Evolutionary conservation across 257 asterid species (phyloP).

Genomic region (Solanum tacnaense): DNA sequence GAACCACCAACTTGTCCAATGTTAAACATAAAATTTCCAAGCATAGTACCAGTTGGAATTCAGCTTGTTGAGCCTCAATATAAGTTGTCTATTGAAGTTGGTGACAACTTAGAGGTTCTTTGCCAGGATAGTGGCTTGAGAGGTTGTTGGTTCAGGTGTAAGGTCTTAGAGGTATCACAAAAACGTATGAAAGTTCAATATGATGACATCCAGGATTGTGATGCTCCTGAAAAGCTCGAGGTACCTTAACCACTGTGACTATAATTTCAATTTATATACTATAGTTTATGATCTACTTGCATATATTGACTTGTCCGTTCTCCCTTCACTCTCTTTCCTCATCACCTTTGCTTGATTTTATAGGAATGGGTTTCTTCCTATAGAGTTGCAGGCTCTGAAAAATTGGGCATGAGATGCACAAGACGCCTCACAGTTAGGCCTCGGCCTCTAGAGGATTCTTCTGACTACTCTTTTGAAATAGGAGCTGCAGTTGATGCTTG

Average conservation of each 20-base stretch:
- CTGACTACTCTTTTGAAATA: not conserved
- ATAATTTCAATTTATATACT: not conserved
- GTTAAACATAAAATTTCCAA: constrained; percentile 13
- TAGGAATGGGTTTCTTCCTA: constrained; percentile 30
- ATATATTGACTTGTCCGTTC: not conserved
- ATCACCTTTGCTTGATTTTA: not conserved
- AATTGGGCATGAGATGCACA: not conserved
- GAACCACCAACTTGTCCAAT: not conserved
- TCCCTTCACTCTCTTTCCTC: not conserved
- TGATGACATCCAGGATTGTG: constrained; percentile 25
- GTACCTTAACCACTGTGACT: not conserved
- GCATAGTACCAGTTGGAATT: not conserved
- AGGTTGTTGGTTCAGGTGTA: constrained; percentile 66
- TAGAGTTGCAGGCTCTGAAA: not conserved
- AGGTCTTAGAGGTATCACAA: constrained; percentile 19
- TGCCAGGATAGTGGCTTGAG: constrained; percentile 46
- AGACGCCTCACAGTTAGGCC: not conserved
- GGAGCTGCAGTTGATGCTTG: not conserved
- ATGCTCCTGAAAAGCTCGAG: constrained; percentile 33
- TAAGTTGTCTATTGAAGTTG: not conserved
- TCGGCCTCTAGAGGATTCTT: not conserved
- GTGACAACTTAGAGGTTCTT: constrained; percentile 37
- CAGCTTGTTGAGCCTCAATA: not conserved
- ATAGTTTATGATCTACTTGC: not conserved
- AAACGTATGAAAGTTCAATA: constrained; percentile 34